Evolutionary conservation across 371 early-diverging fungal genomes (phyloP), one percentile per base, ranked within the genome.

Genomic region (Rhizopus stolonifer): DNA sequence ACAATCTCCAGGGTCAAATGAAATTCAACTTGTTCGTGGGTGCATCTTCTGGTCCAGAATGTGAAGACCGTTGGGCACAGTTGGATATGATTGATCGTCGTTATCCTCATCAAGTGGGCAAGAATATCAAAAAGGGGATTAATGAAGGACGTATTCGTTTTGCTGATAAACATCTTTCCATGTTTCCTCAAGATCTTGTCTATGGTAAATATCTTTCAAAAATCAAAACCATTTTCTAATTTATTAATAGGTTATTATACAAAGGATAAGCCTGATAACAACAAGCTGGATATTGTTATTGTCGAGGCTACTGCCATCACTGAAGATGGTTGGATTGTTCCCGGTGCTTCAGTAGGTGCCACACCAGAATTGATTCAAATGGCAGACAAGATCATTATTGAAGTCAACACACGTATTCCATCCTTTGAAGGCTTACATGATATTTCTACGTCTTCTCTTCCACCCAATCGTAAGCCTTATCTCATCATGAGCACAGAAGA

Each of bases 31-130:
- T 79, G 24, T 79, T 70, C 53, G 80, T 79, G 14, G 80, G 80
- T 39, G 80, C 80, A 14, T 72, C 72, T 18, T 67, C 72, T 21
- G 73, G 74, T 54, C 69, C 80, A 34, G 77, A 76, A 52, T 67
- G 67, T 32, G 80, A 79, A 56, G 74, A 79, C 50, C 67, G 74
- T 17, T 74, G 72, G 72, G 73, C 72, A 26, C 54, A 64, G 31
- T 54, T 72, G 36, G 67, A 74, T 31, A 79, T 79, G 80, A 76
- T 79, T 53, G 70, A 76, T 51, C 77, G 80, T 40, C 74, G 80
- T 42, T 79, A 79, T 52, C 80, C 80, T 40, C 77, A 79, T 66
- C 80, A 79, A 61, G 71, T 74, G n/a, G 80, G 80, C 11, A 72
- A 64, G 45, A 67, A 72, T 23, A 73, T 79, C 63, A 76, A 77